Conservation (phyloP, 148 eudicot species). For the Silene latifolia region DNA sequence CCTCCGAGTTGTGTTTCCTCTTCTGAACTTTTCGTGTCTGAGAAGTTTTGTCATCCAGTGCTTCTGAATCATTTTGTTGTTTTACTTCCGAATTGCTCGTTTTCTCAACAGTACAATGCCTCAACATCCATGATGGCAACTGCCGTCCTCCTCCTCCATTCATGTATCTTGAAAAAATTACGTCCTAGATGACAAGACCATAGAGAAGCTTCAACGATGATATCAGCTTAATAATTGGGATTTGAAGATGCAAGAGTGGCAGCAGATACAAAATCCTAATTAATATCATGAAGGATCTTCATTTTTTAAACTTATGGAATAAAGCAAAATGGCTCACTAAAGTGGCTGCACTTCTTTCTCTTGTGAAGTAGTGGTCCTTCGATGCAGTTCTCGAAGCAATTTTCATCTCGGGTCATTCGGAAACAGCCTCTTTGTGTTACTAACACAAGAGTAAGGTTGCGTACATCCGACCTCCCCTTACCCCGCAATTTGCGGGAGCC, state of each 20-base stretch:
- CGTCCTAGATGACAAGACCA: neutral
- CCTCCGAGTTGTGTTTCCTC: slow-evolving; percentile 14
- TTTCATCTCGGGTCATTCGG: too few species aligned
- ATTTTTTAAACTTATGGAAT: neutral
- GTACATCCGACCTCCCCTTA: too few species aligned
- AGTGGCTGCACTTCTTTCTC: too few species aligned
- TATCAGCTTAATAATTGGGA: neutral
- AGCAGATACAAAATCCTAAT: neutral
- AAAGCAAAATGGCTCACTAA: too few species aligned
- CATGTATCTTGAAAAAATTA: slow-evolving; percentile 13
- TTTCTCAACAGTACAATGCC: slow-evolving; percentile 31
- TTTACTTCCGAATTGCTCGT: slow-evolving; percentile 25
- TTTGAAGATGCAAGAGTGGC: too few species aligned
- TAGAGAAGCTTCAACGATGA: slow-evolving; percentile 3
- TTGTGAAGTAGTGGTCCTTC: too few species aligned
- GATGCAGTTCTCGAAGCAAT: too few species aligned
- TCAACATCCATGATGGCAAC: slow-evolving; percentile 73
- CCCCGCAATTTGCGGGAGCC: too few species aligned
- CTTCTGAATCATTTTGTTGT: slow-evolving; percentile 23
- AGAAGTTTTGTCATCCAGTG: slow-evolving; percentile 19
- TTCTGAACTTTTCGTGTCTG: slow-evolving; percentile 13
- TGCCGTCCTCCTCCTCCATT: slow-evolving; percentile 39
- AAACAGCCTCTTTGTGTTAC: too few species aligned
- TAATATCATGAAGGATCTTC: neutral
- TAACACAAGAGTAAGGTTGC: too few species aligned